Evolutionary conservation across 176 grass and related monocot species (phyloP).

Genomic region (Triticum turgidum): DNA sequence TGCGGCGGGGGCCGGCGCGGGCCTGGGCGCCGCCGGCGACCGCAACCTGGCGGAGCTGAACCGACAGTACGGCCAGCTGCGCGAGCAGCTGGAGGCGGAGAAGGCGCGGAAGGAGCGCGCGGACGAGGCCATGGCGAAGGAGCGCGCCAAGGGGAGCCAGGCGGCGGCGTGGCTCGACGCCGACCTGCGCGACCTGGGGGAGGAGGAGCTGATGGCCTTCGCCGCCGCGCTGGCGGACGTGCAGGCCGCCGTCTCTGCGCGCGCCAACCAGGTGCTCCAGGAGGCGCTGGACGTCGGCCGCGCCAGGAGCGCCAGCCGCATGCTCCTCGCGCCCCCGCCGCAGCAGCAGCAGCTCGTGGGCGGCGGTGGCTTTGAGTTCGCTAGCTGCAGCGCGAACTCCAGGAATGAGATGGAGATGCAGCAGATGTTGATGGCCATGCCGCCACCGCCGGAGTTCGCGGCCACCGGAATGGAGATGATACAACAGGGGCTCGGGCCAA

Average conservation of each 20-base stretch:
- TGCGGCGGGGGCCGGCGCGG: not conserved
- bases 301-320: not conserved
- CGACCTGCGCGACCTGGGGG: not conserved
- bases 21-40: not conserved
- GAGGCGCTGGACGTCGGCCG: not conserved
- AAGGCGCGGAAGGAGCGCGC: slow-evolving; percentile 25
- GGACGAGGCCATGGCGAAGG: slow-evolving; percentile 22
- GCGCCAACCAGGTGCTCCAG: slow-evolving; percentile 15
- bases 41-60: slow-evolving; percentile 13
- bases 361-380: not conserved
- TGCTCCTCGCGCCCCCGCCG: not conserved
- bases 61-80: slow-evolving; percentile 26
- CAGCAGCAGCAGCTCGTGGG: not conserved
- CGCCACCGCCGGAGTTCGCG: not conserved
- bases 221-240: not conserved
- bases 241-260: not conserved
- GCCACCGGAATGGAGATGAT: not conserved
- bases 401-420: not conserved
- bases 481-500: not conserved
- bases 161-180: not conserved
- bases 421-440: not conserved
- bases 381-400: not conserved
- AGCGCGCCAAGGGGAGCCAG: not conserved
- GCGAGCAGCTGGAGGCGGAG: slow-evolving; percentile 14
- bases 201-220: not conserved